A percentile compares a stretch with the other conserved stretches of the same genome.
Conservation (phyloP, 257 asterid species). For the Orobanche coerulescens region DNA sequence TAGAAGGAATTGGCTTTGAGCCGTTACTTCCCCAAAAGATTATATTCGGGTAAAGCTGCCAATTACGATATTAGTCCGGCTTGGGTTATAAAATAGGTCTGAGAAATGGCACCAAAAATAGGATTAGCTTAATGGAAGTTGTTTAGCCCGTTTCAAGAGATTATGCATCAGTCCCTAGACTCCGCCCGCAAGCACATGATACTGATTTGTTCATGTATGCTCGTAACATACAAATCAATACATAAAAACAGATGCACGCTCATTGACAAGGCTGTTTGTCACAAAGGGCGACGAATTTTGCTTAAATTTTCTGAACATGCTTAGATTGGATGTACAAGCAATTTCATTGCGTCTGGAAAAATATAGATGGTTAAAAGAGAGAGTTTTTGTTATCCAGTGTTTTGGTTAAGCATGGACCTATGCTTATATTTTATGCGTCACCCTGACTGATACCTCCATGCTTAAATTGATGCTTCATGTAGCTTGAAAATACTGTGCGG, state of each 20-base stretch:
- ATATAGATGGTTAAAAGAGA: not conserved
- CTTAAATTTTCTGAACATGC: not conserved
- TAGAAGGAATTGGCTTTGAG: slow-evolving; percentile 5
- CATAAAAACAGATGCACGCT: not conserved
- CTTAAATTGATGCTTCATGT: slow-evolving; percentile 38
- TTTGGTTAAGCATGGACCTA: slow-evolving; percentile 10
- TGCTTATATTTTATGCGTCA: not conserved
- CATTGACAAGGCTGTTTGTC: not conserved
- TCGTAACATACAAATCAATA: not conserved
- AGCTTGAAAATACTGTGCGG: slow-evolving; percentile 96
- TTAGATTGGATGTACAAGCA: not conserved
- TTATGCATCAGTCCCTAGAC: slow-evolving; percentile 6
- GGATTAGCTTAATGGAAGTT: not conserved
- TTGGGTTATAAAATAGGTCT: not conserved
- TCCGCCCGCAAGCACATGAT: not conserved
- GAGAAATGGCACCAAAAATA: not conserved
- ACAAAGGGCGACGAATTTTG: not conserved
- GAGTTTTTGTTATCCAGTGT: not conserved
- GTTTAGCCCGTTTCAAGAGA: not conserved
- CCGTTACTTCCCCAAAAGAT: slow-evolving; percentile 2
- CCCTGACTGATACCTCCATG: slow-evolving; percentile 20
- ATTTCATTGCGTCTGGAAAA: not conserved
- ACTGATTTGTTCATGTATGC: not conserved
- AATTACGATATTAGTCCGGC: not conserved
- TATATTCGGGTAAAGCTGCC: not conserved